Conservation (phyloP, 2,329 filamentous ascomycete species). For the Thielaviopsis ethacetica region DNA sequence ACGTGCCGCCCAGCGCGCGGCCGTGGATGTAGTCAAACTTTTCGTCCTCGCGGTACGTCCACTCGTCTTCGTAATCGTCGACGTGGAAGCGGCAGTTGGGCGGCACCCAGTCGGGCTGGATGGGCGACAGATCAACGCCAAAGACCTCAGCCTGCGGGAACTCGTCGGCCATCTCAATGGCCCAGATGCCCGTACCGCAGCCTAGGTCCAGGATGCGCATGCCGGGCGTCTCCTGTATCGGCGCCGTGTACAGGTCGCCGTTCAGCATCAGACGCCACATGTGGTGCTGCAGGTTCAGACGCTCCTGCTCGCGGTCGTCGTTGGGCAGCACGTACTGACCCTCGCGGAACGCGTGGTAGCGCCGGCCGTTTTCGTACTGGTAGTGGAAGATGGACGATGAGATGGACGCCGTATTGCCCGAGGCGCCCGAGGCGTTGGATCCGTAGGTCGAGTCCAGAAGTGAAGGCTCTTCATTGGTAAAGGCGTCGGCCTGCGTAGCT, state of each 20-base stretch:
- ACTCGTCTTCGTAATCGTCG: slow-evolving; percentile 43
- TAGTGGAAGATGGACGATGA: slow-evolving; percentile 28
- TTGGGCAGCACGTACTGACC: slow-evolving; percentile 30
- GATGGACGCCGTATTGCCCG: slow-evolving; percentile 20
- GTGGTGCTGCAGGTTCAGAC: slow-evolving; percentile 38
- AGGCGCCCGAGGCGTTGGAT: slow-evolving; percentile 17
- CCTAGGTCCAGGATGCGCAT: slow-evolving; percentile 38
- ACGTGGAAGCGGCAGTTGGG: slow-evolving; percentile 48
- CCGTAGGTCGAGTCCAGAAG: slow-evolving; percentile 21
- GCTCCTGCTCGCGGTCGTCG: slow-evolving; percentile 36
- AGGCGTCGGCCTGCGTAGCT: slow-evolving; percentile 2
- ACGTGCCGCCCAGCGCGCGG: slow-evolving; percentile 16
- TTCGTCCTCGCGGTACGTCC: slow-evolving; percentile 25
- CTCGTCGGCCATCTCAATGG: slow-evolving; percentile 29
- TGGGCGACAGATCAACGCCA: slow-evolving; percentile 41
- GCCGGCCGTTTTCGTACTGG: slow-evolving; percentile 29
- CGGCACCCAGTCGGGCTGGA: slow-evolving; percentile 41
- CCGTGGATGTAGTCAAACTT: slow-evolving; percentile 20
- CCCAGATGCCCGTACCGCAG: slow-evolving; percentile 45
- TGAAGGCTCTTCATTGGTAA: slow-evolving; percentile 5
- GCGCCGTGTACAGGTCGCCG: slow-evolving; percentile 28
- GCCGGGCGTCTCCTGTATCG: slow-evolving; percentile 20
- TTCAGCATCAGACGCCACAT: slow-evolving; percentile 31
- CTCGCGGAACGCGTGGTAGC: slow-evolving; percentile 31
- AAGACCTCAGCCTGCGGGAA: slow-evolving; percentile 21